Evolutionary conservation across 345 rosid species (phyloP), one percentile per base, ranked within the genome.

Genomic region (Boechera stricta): DNA sequence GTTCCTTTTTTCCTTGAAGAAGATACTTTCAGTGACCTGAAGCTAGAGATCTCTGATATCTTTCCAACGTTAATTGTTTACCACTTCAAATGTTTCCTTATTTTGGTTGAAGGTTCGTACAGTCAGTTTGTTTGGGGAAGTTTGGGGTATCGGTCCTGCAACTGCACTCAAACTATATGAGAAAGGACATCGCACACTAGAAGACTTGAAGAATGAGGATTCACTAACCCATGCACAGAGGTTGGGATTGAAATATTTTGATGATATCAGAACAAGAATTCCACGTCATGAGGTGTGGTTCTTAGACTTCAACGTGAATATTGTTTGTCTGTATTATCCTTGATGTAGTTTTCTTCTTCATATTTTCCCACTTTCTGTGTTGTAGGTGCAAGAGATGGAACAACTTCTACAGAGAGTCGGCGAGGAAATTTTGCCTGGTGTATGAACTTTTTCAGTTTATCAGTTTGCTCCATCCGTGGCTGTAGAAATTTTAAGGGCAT

Each of bases 101-200:
- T 33, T 64, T 49, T 73, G 57, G 11, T 42, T 67, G 65, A 67
- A 95, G 99, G 99, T 95, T 55, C 85, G 86, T 55, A 84, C 98
- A 10, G 87, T 95, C 63, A 89, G 79, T 75, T 79, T 92, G 55
- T 91, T 95, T 82, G 99, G 97, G 56, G 98, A 95, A 82, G 90
- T 95, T 62, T 90, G 99, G 99, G 99, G 99, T 62, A 83, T 91
- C 67, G 99, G 99, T 76, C 97, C 98, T 36, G 90, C 98, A 64
- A 95, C 99, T 70, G 96, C 98, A 47, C 85, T 87, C 69, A 92
- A 95, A 77, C 81, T 95, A 77, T 91, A 91, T 76, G 99, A 95
- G 77, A 92, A 92, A 85, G 98, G 99, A 47, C 82, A 88, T 48
- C 90, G 90, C 39, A 82, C 89, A 12, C 82, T 92, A 47, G 97